phyloP scores from a whole-genome alignment of 108 stramenopile genomes.

The Nitzschia putrida region DNA sequence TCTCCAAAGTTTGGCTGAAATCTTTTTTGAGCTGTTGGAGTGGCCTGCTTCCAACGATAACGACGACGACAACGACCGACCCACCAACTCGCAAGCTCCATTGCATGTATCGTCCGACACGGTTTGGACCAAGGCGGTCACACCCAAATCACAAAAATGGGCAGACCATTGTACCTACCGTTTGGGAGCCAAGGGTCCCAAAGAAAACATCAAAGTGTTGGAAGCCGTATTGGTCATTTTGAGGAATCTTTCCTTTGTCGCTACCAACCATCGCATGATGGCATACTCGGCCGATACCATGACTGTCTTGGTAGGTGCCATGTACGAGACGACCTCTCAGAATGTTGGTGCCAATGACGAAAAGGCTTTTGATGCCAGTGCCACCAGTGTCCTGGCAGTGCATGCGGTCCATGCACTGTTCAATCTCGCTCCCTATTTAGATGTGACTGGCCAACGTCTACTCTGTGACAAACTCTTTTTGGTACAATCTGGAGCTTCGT shows the following conservation, averaged over 20 bases:
- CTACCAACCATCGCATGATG: slow-evolving; percentile 74
- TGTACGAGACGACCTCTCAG: slow-evolving; percentile 56
- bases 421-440: slow-evolving; percentile 69
- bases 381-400: slow-evolving; percentile 54
- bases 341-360: slow-evolving; percentile 39
- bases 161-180: slow-evolving; percentile 21
- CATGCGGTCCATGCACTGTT: slow-evolving; percentile 61
- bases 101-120: slow-evolving; percentile 37
- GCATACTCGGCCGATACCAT: slow-evolving; percentile 53
- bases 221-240: slow-evolving; percentile 58
- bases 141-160: slow-evolving; percentile 13
- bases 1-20: slow-evolving; percentile 42
- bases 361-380: slow-evolving; percentile 21
- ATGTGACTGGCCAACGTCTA: slow-evolving; percentile 72
- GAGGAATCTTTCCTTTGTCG: slow-evolving; percentile 68
- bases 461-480: slow-evolving; percentile 74
- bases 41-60: slow-evolving; percentile 40
- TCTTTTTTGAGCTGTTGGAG: slow-evolving; percentile 63
- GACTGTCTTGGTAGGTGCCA: slow-evolving; percentile 60
- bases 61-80: background rate
- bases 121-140: slow-evolving; percentile 42
- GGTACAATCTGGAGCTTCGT: slow-evolving; percentile 39
- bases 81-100: background rate
- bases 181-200: slow-evolving; percentile 7
- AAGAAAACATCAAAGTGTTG: slow-evolving; percentile 40